Percentiles rank a stretch among this genome's conserved stretches.
These are phyloP conservation scores for Sextonia rubra DNA, from an alignment of 164 flowering plant species.

Conservation along the genomic window DNA sequence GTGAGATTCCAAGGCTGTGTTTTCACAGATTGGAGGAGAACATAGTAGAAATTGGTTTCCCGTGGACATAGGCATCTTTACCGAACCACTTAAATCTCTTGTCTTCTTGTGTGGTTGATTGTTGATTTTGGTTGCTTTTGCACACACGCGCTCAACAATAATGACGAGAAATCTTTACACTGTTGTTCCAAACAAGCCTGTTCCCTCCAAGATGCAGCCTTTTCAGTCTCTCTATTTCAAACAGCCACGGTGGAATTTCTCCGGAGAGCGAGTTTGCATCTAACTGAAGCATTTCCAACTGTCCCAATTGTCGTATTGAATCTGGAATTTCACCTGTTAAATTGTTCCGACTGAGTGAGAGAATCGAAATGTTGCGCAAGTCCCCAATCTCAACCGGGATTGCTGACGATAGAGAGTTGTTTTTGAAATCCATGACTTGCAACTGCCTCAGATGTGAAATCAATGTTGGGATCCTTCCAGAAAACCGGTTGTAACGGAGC, in stretches of 20 bases:
- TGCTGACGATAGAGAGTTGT: no score
- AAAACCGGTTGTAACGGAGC: slow-evolving; percentile 28
- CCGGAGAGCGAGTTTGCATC: slow-evolving; percentile 36
- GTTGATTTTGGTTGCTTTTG: no score
- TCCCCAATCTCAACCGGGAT: no score
- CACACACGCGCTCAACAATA: no score
- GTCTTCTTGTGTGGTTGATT: no score
- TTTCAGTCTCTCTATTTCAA: slow-evolving; percentile 26
- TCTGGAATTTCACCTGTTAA: slow-evolving; percentile 38
- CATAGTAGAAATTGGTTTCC: no score
- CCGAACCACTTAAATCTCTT: no score
- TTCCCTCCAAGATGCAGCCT: slow-evolving; percentile 38
- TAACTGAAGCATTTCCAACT: slow-evolving; percentile 28
- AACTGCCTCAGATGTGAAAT: slow-evolving; percentile 23
- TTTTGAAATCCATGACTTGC: slow-evolving; percentile 33
- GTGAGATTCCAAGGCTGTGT: no score
- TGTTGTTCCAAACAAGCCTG: slow-evolving; percentile 38
- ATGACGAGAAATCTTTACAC: slow-evolving; percentile 19
- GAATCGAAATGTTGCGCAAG: no score
- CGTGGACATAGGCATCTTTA: no score
- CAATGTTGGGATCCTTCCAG: slow-evolving; percentile 33
- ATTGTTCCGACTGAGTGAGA: no score
- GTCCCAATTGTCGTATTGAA: slow-evolving; percentile 22
- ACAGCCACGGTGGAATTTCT: slow-evolving; percentile 42
- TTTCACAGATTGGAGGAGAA: no score